Base-by-base conservation (phyloP, 257 asterid genomes). In the Leonotis leonurus region DNA sequence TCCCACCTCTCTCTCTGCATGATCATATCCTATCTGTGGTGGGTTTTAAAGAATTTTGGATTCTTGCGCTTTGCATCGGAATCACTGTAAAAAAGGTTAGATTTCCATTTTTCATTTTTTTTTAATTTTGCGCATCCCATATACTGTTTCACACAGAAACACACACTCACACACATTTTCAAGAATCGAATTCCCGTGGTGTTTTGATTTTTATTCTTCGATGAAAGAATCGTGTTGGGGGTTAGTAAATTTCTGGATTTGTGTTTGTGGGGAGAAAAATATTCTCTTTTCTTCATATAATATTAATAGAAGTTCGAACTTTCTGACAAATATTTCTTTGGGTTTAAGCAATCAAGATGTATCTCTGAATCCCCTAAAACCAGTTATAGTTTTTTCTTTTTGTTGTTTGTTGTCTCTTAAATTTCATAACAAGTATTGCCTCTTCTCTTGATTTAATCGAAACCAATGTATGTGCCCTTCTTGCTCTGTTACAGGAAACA, bases 61-160 rank as follows among this genome's bases (percentile, higher is more conserved):
- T 54, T 69, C 35, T 30, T 53, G 30, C 64, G 41, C 50, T 60
- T 41, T 41, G 51, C 16, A 61, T 25, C 59, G 29, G 53, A 52
- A 30, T 60, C 57, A 40, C 63, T 57, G n/a, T 32, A 21, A 1
- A 25, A 44, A 54, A 71, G 76, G 76, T 71, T 36, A 40, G 68
- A 65, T 63, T 59, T 21, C 17, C 61, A n/a, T 29, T 41, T 37
- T 14, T 20, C n/a, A 32, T 32, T 32, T 7, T 32, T 8, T 66
- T n/a, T 56, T 46, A 41, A 60, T 66, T 36, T 27, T 20, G 2
- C 35, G 8, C 26, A 21, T 3, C 56, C 12, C 51, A 6, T 37
- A 4, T 30, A 37, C 73, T 55, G 16, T 60, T 11, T 39, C 65
- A 3, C 58, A n/a, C 46, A 16, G n/a, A n/a, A n/a, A n/a, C 52